Conservation (phyloP, 2,329 filamentous ascomycete genomes). For the Aspergillus pseudoterreus region DNA sequence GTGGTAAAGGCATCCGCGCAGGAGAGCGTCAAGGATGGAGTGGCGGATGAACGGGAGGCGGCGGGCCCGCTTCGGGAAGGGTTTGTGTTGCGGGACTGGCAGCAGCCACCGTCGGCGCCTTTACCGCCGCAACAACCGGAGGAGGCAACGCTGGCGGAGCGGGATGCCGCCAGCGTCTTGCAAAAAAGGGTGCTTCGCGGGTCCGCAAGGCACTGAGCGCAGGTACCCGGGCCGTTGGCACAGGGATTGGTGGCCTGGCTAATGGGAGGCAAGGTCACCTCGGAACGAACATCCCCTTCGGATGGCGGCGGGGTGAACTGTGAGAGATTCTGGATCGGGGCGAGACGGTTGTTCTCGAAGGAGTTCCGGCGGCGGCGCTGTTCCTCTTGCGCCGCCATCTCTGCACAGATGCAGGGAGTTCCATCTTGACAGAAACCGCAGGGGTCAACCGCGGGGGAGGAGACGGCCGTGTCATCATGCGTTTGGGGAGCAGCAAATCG, state of each 20-base stretch:
- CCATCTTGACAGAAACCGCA: conserved; percentile 83
- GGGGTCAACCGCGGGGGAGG: conserved; percentile 54
- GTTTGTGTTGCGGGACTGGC: conserved; percentile 40
- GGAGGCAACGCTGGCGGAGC: conserved; percentile 32
- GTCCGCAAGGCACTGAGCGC: conserved; percentile 72
- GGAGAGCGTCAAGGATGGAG: conserved; percentile 57
- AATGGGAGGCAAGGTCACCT: conserved; percentile 43
- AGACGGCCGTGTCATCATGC: conserved; percentile 25
- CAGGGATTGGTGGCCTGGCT: conserved; percentile 43
- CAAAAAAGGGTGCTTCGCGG: conserved; percentile 80
- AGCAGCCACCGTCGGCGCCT: conserved; percentile 60
- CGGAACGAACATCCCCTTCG: conserved; percentile 55
- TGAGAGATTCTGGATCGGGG: conserved; percentile 45
- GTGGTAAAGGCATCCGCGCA: conserved; percentile 78
- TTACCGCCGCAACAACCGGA: conserved; percentile 61
- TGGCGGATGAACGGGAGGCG: conserved; percentile 30
- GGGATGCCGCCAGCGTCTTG: conserved; percentile 68
- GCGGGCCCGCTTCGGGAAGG: conserved; percentile 19
- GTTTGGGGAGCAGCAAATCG: conserved; percentile 52
- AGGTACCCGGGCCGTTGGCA: conserved; percentile 70
- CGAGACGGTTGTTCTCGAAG: conserved; percentile 37
- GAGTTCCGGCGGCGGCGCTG: conserved; percentile 43
- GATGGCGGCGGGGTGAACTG: conserved; percentile 53
- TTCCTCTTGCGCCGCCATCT: conserved; percentile 50
- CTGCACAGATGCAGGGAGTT: conserved; percentile 78